phyloP scores from a whole-genome alignment of 768 basidiomycete species.

The Xerocomellus chrysenteron region DNA sequence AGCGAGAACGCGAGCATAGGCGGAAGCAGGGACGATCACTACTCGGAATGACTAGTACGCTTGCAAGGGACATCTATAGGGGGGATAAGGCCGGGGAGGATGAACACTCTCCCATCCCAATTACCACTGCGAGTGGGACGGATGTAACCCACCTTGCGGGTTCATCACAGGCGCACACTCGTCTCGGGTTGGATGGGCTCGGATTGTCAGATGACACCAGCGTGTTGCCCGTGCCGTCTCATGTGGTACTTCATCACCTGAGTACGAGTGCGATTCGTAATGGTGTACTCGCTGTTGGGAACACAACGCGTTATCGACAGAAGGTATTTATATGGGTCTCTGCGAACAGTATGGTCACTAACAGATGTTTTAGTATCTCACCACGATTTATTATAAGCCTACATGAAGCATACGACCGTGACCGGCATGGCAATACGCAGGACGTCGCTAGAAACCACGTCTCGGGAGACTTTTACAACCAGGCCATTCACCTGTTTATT shows the following conservation, averaged over 20 bases:
- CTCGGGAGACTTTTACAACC: constrained; percentile 9
- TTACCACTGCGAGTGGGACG: constrained; percentile 40
- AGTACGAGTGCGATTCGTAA: constrained; percentile 95
- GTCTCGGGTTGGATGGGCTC: constrained; percentile 36
- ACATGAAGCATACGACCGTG: constrained; percentile 36
- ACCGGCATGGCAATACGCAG: constrained; percentile 20
- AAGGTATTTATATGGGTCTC: constrained; percentile 54
- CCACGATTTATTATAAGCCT: constrained; percentile 82
- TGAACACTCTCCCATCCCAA: constrained; percentile 31
- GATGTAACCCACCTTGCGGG: constrained; percentile 35
- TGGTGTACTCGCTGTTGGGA: constrained; percentile 89
- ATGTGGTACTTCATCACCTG: constrained; percentile 92
- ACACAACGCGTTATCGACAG: constrained; percentile 86
- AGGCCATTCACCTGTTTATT: constrained; percentile 23
- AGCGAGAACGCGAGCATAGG: constrained; percentile 32
- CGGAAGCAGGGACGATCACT: constrained; percentile 33
- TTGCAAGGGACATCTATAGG: constrained; percentile 27
- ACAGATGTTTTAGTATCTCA: constrained; percentile 61
- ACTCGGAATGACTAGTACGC: constrained; percentile 36
- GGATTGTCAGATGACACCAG: constrained; percentile 82
- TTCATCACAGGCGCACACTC: constrained; percentile 25
- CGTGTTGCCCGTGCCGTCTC: constrained; percentile 89
- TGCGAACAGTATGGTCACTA: constrained; percentile 9
- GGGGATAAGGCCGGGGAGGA: constrained; percentile 22
- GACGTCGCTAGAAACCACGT: constrained; percentile 25